These are phyloP conservation scores for Diplodia sapinea DNA, from an alignment of 2,329 filamentous ascomycete species.

Conservation along the genomic window DNA sequence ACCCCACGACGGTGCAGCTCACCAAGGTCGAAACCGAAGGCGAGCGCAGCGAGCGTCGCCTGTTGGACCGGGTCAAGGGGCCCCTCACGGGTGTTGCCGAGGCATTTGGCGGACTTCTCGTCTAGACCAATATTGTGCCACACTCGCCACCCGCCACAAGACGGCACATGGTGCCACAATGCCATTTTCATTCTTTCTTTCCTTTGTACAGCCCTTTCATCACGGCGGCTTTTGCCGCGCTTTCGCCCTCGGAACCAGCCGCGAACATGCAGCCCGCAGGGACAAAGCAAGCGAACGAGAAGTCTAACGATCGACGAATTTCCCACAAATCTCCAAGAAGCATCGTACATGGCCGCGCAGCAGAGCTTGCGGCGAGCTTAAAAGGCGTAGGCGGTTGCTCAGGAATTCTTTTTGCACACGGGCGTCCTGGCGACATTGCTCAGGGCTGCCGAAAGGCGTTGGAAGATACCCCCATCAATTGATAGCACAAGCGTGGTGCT, in stretches of 20 bases:
- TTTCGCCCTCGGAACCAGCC: neutral
- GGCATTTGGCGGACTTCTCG: constrained; percentile 29
- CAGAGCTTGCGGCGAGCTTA: constrained; percentile 21
- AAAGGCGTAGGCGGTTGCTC: constrained; percentile 20
- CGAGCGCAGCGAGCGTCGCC: constrained; percentile 23
- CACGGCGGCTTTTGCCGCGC: neutral
- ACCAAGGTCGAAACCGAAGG: constrained; percentile 28
- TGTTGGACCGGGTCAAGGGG: constrained; percentile 26
- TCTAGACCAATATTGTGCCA: constrained; percentile 10
- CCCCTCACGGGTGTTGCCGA: constrained; percentile 30
- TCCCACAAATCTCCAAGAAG: constrained; percentile 5
- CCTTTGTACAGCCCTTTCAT: constrained; percentile 13
- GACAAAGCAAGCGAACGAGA: neutral
- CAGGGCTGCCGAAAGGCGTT: constrained; percentile 22
- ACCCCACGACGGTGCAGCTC: constrained; percentile 20
- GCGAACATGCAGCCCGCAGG: neutral
- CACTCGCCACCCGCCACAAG: constrained; percentile 17
- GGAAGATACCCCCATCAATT: constrained; percentile 27
- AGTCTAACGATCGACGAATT: constrained; percentile 20
- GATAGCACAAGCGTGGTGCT: constrained; percentile 19
- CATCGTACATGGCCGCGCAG: constrained; percentile 18
- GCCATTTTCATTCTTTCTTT: constrained; percentile 7
- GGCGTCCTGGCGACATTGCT: constrained; percentile 8
- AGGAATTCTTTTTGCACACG: constrained; percentile 16
- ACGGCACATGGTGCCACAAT: neutral